These are phyloP conservation scores for Porogramme epimiltina DNA, from an alignment of 1,284 basidiomycete genomes.

Conservation along the genomic window DNA sequence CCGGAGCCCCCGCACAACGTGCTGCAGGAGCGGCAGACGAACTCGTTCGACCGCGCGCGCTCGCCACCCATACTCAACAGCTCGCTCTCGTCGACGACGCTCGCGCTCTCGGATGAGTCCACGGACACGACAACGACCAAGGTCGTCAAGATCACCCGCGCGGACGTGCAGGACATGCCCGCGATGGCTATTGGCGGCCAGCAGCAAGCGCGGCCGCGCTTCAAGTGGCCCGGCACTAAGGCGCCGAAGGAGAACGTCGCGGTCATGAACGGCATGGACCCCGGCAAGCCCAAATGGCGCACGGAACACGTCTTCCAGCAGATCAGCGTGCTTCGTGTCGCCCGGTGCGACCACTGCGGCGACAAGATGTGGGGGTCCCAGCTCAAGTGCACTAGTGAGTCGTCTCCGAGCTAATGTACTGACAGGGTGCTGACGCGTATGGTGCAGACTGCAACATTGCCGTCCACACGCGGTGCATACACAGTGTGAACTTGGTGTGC, in stretches of 20 bases:
- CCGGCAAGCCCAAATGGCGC: conserved; percentile 44
- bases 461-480: conserved; percentile 74
- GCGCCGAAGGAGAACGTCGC: conserved; percentile 30
- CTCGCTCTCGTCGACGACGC: conserved; percentile 31
- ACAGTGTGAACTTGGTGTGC: conserved; percentile 60
- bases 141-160: conserved; percentile 33
- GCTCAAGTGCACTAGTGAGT: conserved; percentile 83
- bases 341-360: conserved; percentile 92
- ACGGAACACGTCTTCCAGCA: conserved; percentile 84
- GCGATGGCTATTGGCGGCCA: conserved; percentile 31
- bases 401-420: conserved; percentile 2
- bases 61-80: conserved; percentile 26
- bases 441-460: conserved; percentile 66
- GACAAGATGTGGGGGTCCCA: conserved; percentile 99
- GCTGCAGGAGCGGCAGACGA: conserved; percentile 33
- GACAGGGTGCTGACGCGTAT: conserved; percentile 4
- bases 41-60: conserved; percentile 35
- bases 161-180: conserved; percentile 33
- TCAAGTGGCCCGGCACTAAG: conserved; percentile 63
- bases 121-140: conserved; percentile 20
- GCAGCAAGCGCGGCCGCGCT: conserved; percentile 45
- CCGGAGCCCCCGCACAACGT: conserved; percentile 1
- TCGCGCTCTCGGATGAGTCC: conserved; percentile 35
- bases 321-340: conserved; percentile 85
- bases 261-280: conserved; percentile 17